Base-by-base conservation (phyloP, 116 monocot genomes). In the Dioscorea cayenensis region DNA sequence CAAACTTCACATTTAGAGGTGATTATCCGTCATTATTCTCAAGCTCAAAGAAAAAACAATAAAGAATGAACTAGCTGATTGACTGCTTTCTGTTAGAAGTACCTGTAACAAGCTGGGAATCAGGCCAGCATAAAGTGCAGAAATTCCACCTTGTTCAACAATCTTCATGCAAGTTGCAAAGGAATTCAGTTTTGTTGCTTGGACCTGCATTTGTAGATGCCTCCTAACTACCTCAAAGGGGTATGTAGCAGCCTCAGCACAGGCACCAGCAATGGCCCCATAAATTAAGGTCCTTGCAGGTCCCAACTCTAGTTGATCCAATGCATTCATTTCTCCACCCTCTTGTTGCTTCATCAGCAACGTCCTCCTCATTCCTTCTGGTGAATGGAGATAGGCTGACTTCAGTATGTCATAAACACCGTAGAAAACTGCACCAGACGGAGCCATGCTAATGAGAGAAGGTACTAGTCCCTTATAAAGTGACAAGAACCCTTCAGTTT, bases 391-490 rank as follows among this genome's bases (percentile, higher is more conserved):
- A 73, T 97, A 91, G 49, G 85, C 74, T 28, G 86, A 71, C 72
- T 99, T 99, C 25, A 99, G 74, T 67, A 99, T 99, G 68, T 99
- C 99, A 75, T 99, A 99, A 28, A 99, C 87, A 55, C 99, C 94
- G 61, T 93, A 99, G 76, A 99, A 99, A 63, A 99, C 93, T 48
- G 99, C 99, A 61, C 94, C 85, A 55, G 99, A 99, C 59, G 99
- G 99, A 25, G 94, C 94, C 94, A 99, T 99, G 77, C 94, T 99
- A 25, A 99, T 84, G 64, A 99, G 83, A 60, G 99, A 94, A 48
- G 93, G 99, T 28, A 87, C 36, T 48, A 99, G 78, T 22, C 99
- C 93, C 77, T 87, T 99, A 80, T 99, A 99, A 28, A 99, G 90
- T 71, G 99, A 90, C 68, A 94, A 94, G 78, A 99, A 94, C 28